phyloP scores from a whole-genome alignment of 163 green algal genomes.

The Prototheca cutis region DNA sequence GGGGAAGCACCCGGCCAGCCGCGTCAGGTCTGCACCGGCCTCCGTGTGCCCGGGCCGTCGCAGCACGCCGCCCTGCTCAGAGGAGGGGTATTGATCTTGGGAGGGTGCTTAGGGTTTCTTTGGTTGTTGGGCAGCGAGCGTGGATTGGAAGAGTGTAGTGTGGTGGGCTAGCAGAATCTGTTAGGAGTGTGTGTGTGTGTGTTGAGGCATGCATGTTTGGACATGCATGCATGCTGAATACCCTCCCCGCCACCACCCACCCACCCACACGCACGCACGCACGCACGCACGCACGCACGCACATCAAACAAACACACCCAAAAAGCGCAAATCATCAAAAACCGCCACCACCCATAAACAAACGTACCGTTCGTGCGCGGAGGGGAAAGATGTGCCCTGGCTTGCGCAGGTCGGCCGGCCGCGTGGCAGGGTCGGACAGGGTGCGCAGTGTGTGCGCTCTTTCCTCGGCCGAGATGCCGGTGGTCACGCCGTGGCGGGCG shows the following conservation, averaged over 20 bases:
- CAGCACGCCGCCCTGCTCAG: constrained; percentile 73
- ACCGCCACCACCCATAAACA: neutral
- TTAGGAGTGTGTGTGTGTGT: too few species aligned
- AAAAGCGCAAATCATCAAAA: neutral
- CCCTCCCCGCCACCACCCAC: too few species aligned
- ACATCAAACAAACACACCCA: too few species aligned
- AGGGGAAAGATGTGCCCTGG: constrained; percentile 97
- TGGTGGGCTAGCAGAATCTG: too few species aligned
- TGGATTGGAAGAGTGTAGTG: too few species aligned
- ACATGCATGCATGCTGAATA: too few species aligned
- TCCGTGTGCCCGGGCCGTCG: constrained; percentile 86
- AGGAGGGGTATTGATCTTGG: too few species aligned
- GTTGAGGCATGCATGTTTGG: too few species aligned
- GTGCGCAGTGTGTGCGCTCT: constrained; percentile 66
- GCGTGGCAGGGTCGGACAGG: constrained; percentile 51
- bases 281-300: too few species aligned
- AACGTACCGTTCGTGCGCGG: constrained; percentile 38
- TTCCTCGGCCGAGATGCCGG: constrained; percentile 90
- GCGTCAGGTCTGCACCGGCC: constrained; percentile 81
- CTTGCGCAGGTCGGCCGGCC: constrained; percentile 62
- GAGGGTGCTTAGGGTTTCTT: too few species aligned
- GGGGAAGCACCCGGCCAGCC: constrained; percentile 71
- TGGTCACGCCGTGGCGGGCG: constrained; percentile 68
- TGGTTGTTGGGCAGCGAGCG: too few species aligned
- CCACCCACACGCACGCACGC: too few species aligned